These are phyloP conservation scores for Diaporthe destruens DNA, from an alignment of 2,329 filamentous ascomycete genomes.

Conservation along the genomic window DNA sequence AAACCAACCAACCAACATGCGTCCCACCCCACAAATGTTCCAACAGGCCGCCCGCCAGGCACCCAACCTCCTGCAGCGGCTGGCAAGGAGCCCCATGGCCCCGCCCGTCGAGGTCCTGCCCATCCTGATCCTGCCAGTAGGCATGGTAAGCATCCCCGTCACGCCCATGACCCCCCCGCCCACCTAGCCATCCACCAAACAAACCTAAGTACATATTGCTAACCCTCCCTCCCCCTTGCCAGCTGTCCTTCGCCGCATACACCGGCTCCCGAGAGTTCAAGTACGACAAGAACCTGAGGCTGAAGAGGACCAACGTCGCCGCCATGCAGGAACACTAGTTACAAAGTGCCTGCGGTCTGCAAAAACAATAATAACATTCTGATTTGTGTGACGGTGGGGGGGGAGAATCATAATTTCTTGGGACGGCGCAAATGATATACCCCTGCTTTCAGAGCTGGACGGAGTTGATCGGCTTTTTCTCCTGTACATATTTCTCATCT, in stretches of 20 bases:
- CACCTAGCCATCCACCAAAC: background rate
- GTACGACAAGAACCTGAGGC: conserved; percentile 38
- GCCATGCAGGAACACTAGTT: conserved; percentile 22
- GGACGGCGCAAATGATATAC: conserved; percentile 18
- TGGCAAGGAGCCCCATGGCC: conserved; percentile 38
- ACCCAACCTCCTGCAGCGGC: conserved; percentile 32
- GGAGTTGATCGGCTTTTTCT: conserved; percentile 4
- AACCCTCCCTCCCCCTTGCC: background rate
- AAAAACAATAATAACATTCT: background rate
- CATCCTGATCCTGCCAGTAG: conserved; percentile 37
- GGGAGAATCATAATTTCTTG: background rate
- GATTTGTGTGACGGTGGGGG: background rate
- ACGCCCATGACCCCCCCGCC: no score
- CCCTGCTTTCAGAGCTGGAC: background rate
- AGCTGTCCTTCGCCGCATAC: conserved; percentile 39
- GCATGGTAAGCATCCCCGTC: conserved; percentile 34
- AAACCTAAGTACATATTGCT: background rate
- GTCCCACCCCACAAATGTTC: conserved; percentile 39
- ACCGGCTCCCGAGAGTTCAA: conserved; percentile 37
- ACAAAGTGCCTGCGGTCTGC: background rate
- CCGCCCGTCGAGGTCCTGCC: conserved; percentile 40
- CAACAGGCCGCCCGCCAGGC: conserved; percentile 34
- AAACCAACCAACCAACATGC: conserved; percentile 18
- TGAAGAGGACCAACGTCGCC: conserved; percentile 38
- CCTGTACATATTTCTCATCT: conserved; percentile 11